phyloP scores from a whole-genome alignment of 2,329 filamentous ascomycete species.

The Rutstroemia sydowiana region DNA sequence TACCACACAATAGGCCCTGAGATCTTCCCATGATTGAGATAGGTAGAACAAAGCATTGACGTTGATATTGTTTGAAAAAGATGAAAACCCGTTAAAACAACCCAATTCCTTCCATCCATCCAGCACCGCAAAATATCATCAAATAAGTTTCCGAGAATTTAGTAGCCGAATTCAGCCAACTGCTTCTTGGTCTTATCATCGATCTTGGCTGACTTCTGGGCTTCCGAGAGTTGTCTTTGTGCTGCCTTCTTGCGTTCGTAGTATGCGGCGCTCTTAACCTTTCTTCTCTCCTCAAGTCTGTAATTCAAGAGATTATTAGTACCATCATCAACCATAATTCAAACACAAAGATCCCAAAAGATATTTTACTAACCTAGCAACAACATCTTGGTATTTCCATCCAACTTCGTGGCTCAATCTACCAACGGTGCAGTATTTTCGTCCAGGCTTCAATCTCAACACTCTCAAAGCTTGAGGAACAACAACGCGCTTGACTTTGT shows the following conservation, averaged over 20 bases:
- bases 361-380: slow-evolving; percentile 70
- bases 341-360: neutral
- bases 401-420: slow-evolving; percentile 97
- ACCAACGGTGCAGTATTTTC: slow-evolving; percentile 99
- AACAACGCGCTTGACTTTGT: slow-evolving; percentile 99
- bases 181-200: slow-evolving; percentile 81
- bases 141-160: slow-evolving; percentile 37
- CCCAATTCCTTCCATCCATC: slow-evolving; percentile 15
- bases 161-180: slow-evolving; percentile 88
- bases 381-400: slow-evolving; percentile 99
- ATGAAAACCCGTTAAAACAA: slow-evolving; percentile 22
- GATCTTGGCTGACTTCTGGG: slow-evolving; percentile 85
- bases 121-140: slow-evolving; percentile 15
- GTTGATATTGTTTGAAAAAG: slow-evolving; percentile 20
- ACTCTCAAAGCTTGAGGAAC: slow-evolving; percentile 97
- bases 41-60: slow-evolving; percentile 31
- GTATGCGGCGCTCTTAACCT: slow-evolving; percentile 98
- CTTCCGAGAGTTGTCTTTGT: slow-evolving; percentile 81
- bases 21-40: slow-evolving; percentile 22
- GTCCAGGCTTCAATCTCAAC: slow-evolving; percentile 93
- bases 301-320: slow-evolving; percentile 23
- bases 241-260: slow-evolving; percentile 99
- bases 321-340: neutral
- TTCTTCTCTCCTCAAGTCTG: slow-evolving; percentile 98
- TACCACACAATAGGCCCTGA: slow-evolving; percentile 28